Percentiles rank a stretch among this genome's conserved stretches.
phyloP scores from a whole-genome alignment of 192 early-diverging fungal genomes.

The Anaeromyces robustus region DNA sequence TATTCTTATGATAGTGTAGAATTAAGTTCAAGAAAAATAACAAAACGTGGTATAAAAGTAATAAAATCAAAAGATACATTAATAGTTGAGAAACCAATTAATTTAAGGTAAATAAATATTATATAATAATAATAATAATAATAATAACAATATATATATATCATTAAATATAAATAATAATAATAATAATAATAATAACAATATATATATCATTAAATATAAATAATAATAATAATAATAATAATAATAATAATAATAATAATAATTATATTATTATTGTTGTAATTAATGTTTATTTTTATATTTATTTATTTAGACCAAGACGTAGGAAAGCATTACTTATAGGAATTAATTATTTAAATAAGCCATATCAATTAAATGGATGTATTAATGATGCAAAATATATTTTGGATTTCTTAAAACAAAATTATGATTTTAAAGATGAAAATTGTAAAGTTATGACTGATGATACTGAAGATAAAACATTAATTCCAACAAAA shows the following conservation, averaged over 20 bases:
- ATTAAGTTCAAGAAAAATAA: background rate
- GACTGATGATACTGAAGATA: slow-evolving; percentile 21
- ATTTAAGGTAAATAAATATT: background rate
- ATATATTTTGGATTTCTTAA: slow-evolving; percentile 15
- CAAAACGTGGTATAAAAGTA: background rate
- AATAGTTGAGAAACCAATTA: background rate
- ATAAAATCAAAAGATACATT: background rate
- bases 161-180: too few relatives aligned
- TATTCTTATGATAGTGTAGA: background rate
- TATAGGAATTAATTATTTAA: slow-evolving; percentile 20
- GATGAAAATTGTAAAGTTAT: slow-evolving; percentile 13
- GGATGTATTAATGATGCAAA: slow-evolving; percentile 13
- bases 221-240: too few relatives aligned
- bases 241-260: too few relatives aligned
- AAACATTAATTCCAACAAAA: slow-evolving; percentile 18
- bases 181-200: too few relatives aligned
- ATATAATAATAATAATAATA: too few relatives aligned
- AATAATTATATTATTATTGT: too few relatives aligned
- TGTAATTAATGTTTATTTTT: too few relatives aligned
- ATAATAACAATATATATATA: too few relatives aligned
- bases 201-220: too few relatives aligned
- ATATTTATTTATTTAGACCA: background rate
- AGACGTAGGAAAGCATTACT: slow-evolving; percentile 24
- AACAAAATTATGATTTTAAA: slow-evolving; percentile 5
- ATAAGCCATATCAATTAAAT: slow-evolving; percentile 1